Conservation (phyloP, 495 filamentous ascomycete genomes). For the Podospora pseudopauciseta region DNA sequence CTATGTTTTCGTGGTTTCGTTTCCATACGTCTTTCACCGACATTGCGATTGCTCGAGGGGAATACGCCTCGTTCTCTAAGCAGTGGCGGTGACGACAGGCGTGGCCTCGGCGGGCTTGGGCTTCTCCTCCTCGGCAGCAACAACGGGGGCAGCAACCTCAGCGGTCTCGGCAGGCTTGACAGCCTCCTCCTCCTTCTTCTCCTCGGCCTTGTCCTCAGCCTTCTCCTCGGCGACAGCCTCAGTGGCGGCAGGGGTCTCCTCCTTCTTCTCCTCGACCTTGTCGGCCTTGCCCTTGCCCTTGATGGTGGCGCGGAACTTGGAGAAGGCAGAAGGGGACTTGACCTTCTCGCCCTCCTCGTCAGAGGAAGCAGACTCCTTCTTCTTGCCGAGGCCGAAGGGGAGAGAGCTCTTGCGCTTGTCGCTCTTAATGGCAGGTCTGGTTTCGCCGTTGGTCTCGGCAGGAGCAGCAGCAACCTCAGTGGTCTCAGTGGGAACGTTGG, state of each 20-base stretch:
- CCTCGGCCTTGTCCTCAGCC: slow-evolving; percentile 32
- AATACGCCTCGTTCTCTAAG: slow-evolving; percentile 37
- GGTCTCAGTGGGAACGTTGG: slow-evolving; percentile 42
- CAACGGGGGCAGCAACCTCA: slow-evolving; percentile 22
- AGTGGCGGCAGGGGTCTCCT: slow-evolving; percentile 34
- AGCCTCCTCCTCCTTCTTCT: slow-evolving; percentile 35
- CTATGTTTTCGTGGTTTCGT: slow-evolving; percentile 26
- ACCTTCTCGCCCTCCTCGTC: slow-evolving; percentile 51
- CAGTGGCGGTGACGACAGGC: slow-evolving; percentile 46
- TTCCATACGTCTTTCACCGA: slow-evolving; percentile 21
- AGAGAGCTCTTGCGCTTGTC: slow-evolving; percentile 58
- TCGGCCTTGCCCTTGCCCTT: slow-evolving; percentile 46
- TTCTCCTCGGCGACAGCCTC: slow-evolving; percentile 46
- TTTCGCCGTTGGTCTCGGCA: slow-evolving; percentile 46
- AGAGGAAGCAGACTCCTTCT: slow-evolving; percentile 45
- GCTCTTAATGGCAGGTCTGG: slow-evolving; percentile 49
- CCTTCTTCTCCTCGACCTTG: slow-evolving; percentile 42
- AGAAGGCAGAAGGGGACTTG: slow-evolving; percentile 52
- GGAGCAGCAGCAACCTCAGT: slow-evolving; percentile 40
- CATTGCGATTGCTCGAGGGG: slow-evolving; percentile 8
- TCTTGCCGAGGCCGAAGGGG: slow-evolving; percentile 54
- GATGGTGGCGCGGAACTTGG: slow-evolving; percentile 56
- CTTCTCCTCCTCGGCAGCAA: slow-evolving; percentile 38
- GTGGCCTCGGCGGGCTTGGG: slow-evolving; percentile 37
- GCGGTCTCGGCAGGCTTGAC: slow-evolving; percentile 43